These are phyloP conservation scores for Wallacemonas rigidus DNA, from an alignment of 208 protist genomes.

Conservation along the genomic window DNA sequence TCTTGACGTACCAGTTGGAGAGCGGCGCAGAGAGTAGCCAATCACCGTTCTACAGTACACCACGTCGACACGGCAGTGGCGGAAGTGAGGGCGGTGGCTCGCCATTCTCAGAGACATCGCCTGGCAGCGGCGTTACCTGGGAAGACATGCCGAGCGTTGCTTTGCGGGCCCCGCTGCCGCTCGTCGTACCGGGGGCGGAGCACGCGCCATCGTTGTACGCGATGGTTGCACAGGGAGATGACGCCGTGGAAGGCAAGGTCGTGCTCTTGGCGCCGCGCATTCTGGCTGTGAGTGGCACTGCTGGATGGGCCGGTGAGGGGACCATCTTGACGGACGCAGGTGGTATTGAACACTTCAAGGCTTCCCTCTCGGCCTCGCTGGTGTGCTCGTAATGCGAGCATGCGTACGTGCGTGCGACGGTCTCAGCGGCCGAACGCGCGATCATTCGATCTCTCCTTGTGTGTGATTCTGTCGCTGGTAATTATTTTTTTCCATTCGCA, in stretches of 20 bases:
- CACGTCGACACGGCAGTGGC: background rate
- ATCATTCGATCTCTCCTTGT: no score
- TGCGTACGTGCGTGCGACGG: no score
- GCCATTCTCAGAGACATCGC: background rate
- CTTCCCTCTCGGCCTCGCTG: slow-evolving; percentile 77
- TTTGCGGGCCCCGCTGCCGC: slow-evolving; percentile 1
- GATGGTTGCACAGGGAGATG: slow-evolving; percentile 20
- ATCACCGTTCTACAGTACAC: slow-evolving; percentile 6
- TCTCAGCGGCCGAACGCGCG: no score
- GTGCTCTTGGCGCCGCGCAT: slow-evolving; percentile 66
- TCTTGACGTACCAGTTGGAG: background rate
- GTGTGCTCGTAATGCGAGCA: slow-evolving; percentile 22
- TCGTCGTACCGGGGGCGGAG: slow-evolving; percentile 8
- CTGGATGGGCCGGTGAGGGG: slow-evolving; percentile 78
- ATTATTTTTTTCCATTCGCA: no score
- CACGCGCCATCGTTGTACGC: slow-evolving; percentile 28
- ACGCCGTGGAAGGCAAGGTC: slow-evolving; percentile 23
- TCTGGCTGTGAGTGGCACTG: slow-evolving; percentile 37
- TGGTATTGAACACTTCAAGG: slow-evolving; percentile 41
- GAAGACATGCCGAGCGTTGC: background rate
- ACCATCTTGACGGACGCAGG: slow-evolving; percentile 37
- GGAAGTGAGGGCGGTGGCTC: background rate
- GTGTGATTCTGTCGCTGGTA: no score
- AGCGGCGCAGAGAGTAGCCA: background rate
- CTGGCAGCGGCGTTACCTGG: no score